A percentile compares a stretch with the other conserved stretches of the same genome.
Evolutionary conservation across 1,284 basidiomycete genomes (phyloP).

Genomic region (Leccinum pallidistipes): DNA sequence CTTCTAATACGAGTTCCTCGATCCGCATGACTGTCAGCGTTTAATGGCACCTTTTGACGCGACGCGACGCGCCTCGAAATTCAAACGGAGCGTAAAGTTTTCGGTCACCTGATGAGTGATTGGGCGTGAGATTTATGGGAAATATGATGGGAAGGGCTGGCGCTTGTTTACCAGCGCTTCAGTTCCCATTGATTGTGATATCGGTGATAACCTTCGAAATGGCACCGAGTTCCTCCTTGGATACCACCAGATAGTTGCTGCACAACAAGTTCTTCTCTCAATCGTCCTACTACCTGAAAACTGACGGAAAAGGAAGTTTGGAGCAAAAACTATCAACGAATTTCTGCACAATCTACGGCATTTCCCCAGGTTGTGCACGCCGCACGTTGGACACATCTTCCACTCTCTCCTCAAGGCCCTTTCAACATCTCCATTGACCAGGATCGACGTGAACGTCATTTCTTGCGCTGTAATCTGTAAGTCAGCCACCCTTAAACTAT

Average conservation of each 20-base stretch:
- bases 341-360: constrained; percentile 16
- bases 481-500: not conserved
- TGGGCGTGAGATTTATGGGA: not conserved
- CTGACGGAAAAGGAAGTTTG: constrained; percentile 24
- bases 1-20: constrained; percentile 80
- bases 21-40: constrained; percentile 58
- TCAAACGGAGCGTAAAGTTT: constrained; percentile 27
- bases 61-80: constrained; percentile 34
- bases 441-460: not conserved
- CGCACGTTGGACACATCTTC: not conserved
- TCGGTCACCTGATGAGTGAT: constrained; percentile 11
- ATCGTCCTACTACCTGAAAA: not conserved
- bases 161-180: constrained; percentile 19
- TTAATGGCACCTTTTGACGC: constrained; percentile 13
- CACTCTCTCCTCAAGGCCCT: not conserved
- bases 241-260: not conserved
- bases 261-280: no score
- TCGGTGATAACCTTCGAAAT: not conserved
- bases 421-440: not conserved
- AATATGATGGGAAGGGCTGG: not conserved
- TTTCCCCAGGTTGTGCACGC: constrained; percentile 1
- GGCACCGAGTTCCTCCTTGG: not conserved
- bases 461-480: not conserved
- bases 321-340: constrained; percentile 13
- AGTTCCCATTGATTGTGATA: not conserved